Percentiles rank a stretch among this genome's conserved stretches.
These are phyloP conservation scores for Amanita pallidorosea DNA, from an alignment of 768 basidiomycete genomes.

Conservation along the genomic window DNA sequence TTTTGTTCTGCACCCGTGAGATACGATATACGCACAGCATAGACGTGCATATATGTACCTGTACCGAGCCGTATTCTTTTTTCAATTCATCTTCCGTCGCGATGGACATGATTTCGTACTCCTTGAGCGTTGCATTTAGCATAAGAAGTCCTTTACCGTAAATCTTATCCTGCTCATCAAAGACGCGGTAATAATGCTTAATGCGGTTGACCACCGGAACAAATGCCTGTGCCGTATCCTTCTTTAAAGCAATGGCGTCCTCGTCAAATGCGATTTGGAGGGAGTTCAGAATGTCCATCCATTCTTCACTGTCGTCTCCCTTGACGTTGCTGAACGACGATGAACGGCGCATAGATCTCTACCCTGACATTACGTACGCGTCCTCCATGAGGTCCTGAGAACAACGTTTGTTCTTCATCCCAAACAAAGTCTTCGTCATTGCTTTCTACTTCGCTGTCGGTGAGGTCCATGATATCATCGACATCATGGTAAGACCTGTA, in stretches of 20 bases:
- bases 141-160: conserved; percentile 33
- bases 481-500: conserved; percentile 3
- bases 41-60: conserved; percentile 12
- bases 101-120: conserved; percentile 33
- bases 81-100: conserved; percentile 32
- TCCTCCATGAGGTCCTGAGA: conserved; percentile 38
- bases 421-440: conserved; percentile 28
- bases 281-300: conserved; percentile 24
- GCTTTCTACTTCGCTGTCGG: conserved; percentile 18
- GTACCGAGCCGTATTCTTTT: conserved; percentile 24
- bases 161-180: conserved; percentile 25
- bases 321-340: conserved; percentile 13
- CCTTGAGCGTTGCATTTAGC: conserved; percentile 47
- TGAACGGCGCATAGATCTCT: conserved; percentile 9
- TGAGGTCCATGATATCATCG: conserved; percentile 10
- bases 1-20: conserved; percentile 23
- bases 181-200: conserved; percentile 23
- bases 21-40: conserved; percentile 3
- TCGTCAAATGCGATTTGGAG: conserved; percentile 30
- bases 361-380: conserved; percentile 17
- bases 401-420: conserved; percentile 43
- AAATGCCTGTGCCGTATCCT: conserved; percentile 30
- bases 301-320: conserved; percentile 20
- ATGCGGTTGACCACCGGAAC: conserved; percentile 41
- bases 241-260: conserved; percentile 25